A percentile compares a stretch with the other conserved stretches of the same genome.
Conservation (phyloP, 495 filamentous ascomycete species). For the Xylaria intraflava region DNA sequence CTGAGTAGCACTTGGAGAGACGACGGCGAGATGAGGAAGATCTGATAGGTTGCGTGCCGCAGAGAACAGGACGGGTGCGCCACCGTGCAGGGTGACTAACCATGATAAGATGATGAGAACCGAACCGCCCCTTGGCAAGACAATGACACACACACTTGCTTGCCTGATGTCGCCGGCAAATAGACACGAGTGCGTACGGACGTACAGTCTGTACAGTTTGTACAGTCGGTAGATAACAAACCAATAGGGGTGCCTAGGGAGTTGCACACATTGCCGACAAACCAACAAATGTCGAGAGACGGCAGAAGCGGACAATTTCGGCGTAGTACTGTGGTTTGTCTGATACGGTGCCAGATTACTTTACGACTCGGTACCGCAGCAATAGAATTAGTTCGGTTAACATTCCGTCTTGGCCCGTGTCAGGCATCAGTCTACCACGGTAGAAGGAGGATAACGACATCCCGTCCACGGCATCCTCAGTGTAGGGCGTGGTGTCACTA, state of each 20-base stretch:
- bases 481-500: too few relatives aligned
- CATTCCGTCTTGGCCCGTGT: not conserved
- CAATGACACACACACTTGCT: not conserved
- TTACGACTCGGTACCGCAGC: not conserved
- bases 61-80: conserved; percentile 10
- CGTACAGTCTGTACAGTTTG: too few relatives aligned
- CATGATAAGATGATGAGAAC: conserved; percentile 4
- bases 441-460: not conserved
- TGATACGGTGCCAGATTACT: not conserved
- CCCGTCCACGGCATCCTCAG: not conserved
- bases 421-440: not conserved
- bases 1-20: not conserved
- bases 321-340: not conserved
- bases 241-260: too few relatives aligned
- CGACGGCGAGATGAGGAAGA: not conserved
- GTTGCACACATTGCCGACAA: not conserved
- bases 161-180: not conserved
- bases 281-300: not conserved
- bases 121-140: not conserved
- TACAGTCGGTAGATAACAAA: too few relatives aligned
- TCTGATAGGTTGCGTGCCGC: conserved; percentile 1
- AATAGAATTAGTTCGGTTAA: not conserved
- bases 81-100: conserved; percentile 10
- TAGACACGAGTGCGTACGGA: not conserved
- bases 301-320: not conserved